Evolutionary conservation across 129 eudicot species (phyloP).

Genomic region (Tanacetum coccineum): DNA sequence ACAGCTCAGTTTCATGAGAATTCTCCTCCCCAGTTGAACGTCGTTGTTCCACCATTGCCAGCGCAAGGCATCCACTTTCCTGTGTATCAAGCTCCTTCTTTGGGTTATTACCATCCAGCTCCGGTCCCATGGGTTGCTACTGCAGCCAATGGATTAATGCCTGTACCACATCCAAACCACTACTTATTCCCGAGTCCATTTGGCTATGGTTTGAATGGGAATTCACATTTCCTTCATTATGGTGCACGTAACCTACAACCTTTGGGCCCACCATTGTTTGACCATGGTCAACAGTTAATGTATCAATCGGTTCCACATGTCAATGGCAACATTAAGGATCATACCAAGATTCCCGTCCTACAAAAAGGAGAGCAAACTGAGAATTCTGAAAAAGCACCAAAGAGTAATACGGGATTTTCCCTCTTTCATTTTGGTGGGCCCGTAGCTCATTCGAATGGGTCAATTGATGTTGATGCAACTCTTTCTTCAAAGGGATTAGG

Average conservation of each 20-base stretch:
- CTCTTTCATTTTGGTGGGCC: constrained; percentile 92
- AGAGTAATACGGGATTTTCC: constrained; percentile 60
- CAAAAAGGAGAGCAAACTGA: constrained; percentile 26
- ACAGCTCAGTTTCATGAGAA: constrained; percentile 23
- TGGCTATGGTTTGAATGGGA: constrained; percentile 57
- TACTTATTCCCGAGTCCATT: constrained; percentile 59
- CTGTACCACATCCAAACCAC: constrained; percentile 64
- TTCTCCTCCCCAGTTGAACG: constrained; percentile 39
- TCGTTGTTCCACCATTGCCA: constrained; percentile 47
- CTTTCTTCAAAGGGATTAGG: constrained; percentile 24
- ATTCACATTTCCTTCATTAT: constrained; percentile 60
- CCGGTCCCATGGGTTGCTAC: constrained; percentile 64
- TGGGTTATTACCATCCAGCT: constrained; percentile 59
- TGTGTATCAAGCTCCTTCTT: constrained; percentile 53
- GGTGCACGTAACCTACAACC: constrained; percentile 58
- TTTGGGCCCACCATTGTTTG: constrained; percentile 52
- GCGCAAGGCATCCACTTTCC: constrained; percentile 62
- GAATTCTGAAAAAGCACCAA: constrained; percentile 30
- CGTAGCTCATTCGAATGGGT: constrained; percentile 67
- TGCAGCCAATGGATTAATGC: constrained; percentile 56
- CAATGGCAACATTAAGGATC: constrained; percentile 46
- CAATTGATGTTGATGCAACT: constrained; percentile 39
- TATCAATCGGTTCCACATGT: constrained; percentile 50
- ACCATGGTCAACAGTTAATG: constrained; percentile 48
- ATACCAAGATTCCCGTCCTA: constrained; percentile 22